phyloP scores from a whole-genome alignment of 176 grass and related monocot species.

The Pontederia paniculata region DNA sequence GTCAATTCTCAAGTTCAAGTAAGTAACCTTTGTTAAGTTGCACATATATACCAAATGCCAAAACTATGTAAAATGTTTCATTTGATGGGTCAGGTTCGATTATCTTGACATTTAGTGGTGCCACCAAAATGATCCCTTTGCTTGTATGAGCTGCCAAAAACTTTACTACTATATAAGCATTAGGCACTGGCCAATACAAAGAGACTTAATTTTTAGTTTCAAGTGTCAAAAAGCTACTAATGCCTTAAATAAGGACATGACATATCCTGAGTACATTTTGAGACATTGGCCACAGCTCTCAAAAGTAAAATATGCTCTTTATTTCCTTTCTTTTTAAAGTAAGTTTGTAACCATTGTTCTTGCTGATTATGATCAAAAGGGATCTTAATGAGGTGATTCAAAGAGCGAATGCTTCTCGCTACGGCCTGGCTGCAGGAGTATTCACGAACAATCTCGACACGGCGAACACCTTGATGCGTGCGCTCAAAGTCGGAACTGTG shows the following conservation, averaged over 20 bases:
- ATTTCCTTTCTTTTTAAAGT: neutral
- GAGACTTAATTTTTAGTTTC: no score
- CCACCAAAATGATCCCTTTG: neutral
- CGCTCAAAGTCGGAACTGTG: constrained; percentile 49
- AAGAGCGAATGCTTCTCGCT: constrained; percentile 41
- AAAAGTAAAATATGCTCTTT: neutral
- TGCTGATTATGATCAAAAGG: constrained; percentile 9
- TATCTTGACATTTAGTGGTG: neutral
- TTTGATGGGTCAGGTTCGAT: neutral
- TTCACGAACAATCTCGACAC: constrained; percentile 63
- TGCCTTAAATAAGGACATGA: no score
- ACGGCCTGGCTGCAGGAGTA: constrained; percentile 74
- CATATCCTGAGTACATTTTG: no score
- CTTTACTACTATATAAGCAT: neutral
- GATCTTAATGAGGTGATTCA: constrained; percentile 63
- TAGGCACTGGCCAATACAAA: no score
- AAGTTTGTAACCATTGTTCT: neutral
- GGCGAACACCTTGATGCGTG: constrained; percentile 61
- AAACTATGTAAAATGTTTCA: neutral
- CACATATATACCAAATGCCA: neutral
- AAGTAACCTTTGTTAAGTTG: neutral
- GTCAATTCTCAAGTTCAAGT: constrained; percentile 95
- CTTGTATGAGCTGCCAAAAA: neutral
- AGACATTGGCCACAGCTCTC: no score
- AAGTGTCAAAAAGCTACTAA: no score